Evolutionary conservation across 768 basidiomycete genomes (phyloP).

Genomic region (Suillus subalutaceus): DNA sequence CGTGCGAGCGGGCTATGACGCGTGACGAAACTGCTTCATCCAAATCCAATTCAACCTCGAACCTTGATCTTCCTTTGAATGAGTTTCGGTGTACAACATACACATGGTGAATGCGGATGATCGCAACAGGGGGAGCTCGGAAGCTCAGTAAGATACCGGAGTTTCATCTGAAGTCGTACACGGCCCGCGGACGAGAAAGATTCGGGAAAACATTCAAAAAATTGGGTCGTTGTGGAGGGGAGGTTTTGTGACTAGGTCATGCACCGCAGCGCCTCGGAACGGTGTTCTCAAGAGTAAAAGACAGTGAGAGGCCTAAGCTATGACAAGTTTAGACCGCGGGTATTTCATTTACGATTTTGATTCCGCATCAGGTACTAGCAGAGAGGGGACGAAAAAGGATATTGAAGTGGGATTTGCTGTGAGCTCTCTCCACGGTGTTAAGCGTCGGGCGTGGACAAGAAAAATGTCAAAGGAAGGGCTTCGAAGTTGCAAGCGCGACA

Average conservation of each 20-base stretch:
- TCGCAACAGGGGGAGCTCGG: not conserved
- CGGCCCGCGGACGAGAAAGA: not conserved
- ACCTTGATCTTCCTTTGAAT: not conserved
- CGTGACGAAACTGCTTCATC: not conserved
- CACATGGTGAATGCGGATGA: not conserved
- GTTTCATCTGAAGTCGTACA: not conserved
- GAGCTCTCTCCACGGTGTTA: not conserved
- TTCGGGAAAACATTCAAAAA: not conserved
- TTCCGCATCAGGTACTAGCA: not conserved
- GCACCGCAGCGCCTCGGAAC: not conserved
- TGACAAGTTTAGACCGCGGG: not conserved
- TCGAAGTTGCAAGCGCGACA: not conserved
- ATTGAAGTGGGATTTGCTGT: not conserved
- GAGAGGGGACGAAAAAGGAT: too few relatives aligned
- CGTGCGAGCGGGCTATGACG: constrained; percentile 7
- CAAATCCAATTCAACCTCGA: not conserved
- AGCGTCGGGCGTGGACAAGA: not conserved
- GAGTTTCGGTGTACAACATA: not conserved
- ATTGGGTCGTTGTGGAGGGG: not conserved
- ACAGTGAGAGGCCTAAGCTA: not conserved
- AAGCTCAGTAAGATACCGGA: not conserved
- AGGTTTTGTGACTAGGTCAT: not conserved
- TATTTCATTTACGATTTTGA: not conserved
- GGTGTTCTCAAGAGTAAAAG: not conserved
- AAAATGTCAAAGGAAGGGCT: not conserved